Evolutionary conservation across 176 grass and related monocot genomes (phyloP), one percentile per base, ranked within the genome.

Genomic region (Thinopyrum elongatum): DNA sequence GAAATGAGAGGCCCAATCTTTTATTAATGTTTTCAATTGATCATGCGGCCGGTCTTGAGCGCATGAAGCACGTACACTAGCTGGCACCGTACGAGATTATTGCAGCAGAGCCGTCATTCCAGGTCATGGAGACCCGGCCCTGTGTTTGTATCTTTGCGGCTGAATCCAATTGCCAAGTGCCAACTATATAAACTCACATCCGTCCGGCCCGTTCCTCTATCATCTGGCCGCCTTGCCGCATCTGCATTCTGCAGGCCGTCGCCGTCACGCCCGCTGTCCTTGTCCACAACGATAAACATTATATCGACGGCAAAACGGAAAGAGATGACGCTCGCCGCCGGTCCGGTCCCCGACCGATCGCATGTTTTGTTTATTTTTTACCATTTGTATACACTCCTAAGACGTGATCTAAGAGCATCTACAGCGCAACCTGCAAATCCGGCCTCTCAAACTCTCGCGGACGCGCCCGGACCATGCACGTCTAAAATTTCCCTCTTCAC

Each of bases 241-340:
- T 57, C 53, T 0, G 41, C 38, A 9, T 36, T 36, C 35, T 13
- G 66, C 86, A 34, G 62, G 80, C 49, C 73, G 38, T 83, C 66
- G 87, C 80, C 29, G 35, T 88, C 86, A 11, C 30, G 64, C 35
- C 8, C 34, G 62, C 8, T 77, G 86, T 78, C 80, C 63, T 33
- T 10, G 74, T 9, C 60, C 38, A 1, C 74, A 35, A 27, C 4
- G 80, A 78, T 74, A 47, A 60, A 17, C 51, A 2, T 22, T 51
- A 7, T 17, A 17, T 57, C 80, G 64, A 13, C 49, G 64, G 63
- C 58, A 4, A 25, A 57, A 19, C 0, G 53, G 19, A 21, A 64
- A 16, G 74, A 10, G 72, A 34, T 2, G 2, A 22, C 16, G 74
- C n/a, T 39, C 39, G 14, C 25, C 8, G 38, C 23, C 7, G 38